Evolutionary conservation across 345 rosid species (phyloP).

Genomic region (Psidium guajava): DNA sequence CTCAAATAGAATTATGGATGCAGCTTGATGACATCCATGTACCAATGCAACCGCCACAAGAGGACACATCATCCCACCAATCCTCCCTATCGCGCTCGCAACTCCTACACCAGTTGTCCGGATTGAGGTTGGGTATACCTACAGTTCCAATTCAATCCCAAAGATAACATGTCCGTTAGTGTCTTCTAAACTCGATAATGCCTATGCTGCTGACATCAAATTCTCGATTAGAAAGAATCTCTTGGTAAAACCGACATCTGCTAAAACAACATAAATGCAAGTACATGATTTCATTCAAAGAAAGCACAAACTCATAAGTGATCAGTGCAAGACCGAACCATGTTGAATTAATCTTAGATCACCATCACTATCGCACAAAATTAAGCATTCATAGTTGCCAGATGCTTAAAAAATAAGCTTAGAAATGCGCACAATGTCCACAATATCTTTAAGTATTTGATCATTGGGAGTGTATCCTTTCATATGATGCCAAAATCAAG

Average conservation of each 20-base stretch:
- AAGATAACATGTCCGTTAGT: not conserved
- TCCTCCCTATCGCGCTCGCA: slow-evolving; percentile 83
- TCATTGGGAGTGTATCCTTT: not conserved
- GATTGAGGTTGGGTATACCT: slow-evolving; percentile 87
- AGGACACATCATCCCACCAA: slow-evolving; percentile 88
- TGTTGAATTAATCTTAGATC: not conserved
- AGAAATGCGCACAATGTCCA: not conserved
- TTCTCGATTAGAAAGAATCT: not conserved
- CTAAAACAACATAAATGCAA: not conserved
- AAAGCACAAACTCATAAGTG: not conserved
- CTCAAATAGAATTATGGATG: slow-evolving; percentile 56
- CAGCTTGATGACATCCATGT: slow-evolving; percentile 70
- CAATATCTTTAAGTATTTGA: not conserved
- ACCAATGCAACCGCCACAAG: slow-evolving; percentile 78
- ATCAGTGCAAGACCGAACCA: not conserved
- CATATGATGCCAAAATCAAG: not conserved
- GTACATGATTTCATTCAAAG: not conserved
- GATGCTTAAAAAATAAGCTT: not conserved
- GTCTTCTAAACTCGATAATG: not conserved
- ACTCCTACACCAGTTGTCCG: slow-evolving; percentile 85
- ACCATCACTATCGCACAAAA: not conserved
- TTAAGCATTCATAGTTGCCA: not conserved
- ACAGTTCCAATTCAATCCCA: not conserved
- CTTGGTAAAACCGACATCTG: not conserved
- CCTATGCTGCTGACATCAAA: not conserved